Evolutionary conservation across 495 filamentous ascomycete genomes (phyloP), one percentile per base, ranked within the genome.

Genomic region (Penicillium paradoxum): DNA sequence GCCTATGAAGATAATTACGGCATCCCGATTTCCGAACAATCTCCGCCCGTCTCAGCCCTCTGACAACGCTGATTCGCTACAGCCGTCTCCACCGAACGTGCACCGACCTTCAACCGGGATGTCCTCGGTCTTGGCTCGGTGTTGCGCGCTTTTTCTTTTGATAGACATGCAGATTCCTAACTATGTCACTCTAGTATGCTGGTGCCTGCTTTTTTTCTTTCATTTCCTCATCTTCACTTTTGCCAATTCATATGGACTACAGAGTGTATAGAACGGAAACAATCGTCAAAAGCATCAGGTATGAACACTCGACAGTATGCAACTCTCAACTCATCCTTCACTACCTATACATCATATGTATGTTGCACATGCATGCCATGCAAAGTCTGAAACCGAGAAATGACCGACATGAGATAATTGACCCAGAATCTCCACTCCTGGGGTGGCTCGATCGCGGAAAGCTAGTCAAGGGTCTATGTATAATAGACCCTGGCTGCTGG

Each of bases 21-120:
- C 45, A 48, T 48, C 45, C 45, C 32, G 32, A 48, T 14, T 1
- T 6, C 32, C 45, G 45, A 37, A 37, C 32, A 6, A 37, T 48
- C 32, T 36, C 45, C 45, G 45, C 8, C 9, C 24, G 9, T 44
- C 3, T 4, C 14, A 15, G 4, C n/a, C n/a, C n/a, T 4, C n/a
- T 2, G 22, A 14, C 21, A 17, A 43, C n/a, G 40, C 41, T 44
- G 41, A 44, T 44, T 17, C n/a, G 41, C 24, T 2, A 19, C 2
- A 29, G 8, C 15, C 9, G n/a, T 14, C 41, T 10, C 24, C 25
- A 17, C 57, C 57, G 53, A 60, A 40, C 10, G 6, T 19, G 7
- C 3, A 37, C 55, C 55, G 55, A 57, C 8, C 7, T 45, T 42
- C 15, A 22, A 14, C 54, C 53, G 53, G 22, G 45, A 45, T n/a